These are phyloP conservation scores for Saccharomyces paradoxus DNA, from an alignment of 805 yeast species.

Conservation along the genomic window DNA sequence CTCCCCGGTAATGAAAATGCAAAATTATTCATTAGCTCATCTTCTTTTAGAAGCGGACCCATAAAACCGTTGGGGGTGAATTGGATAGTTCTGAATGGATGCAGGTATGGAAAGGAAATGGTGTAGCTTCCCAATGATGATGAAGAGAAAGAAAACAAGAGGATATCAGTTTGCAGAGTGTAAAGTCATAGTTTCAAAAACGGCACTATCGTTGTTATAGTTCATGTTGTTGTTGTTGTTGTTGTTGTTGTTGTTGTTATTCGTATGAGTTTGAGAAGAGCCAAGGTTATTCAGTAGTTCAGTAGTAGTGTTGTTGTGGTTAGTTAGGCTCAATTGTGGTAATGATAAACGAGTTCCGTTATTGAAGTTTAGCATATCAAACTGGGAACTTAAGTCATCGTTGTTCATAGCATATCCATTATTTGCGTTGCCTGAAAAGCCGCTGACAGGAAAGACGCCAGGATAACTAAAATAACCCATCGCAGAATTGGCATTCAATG, in stretches of 20 bases:
- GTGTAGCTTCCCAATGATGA: not conserved
- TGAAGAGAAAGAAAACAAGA: not conserved
- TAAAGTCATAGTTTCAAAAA: not conserved
- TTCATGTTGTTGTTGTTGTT: not conserved
- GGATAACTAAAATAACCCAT: slow-evolving; percentile 24
- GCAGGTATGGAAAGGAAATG: not conserved
- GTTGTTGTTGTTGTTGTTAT: not conserved
- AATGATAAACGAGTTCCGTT: slow-evolving; percentile 26
- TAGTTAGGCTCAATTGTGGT: slow-evolving; percentile 26
- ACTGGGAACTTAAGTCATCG: slow-evolving; percentile 24
- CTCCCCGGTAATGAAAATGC: not conserved
- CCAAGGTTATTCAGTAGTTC: not conserved
- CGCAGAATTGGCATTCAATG: not conserved
- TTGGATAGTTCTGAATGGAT: not conserved
- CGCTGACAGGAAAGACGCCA: slow-evolving; percentile 24
- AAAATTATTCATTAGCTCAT: not conserved
- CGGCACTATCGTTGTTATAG: not conserved
- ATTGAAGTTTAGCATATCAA: slow-evolving; percentile 23
- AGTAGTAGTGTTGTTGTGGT: slow-evolving; percentile 11
- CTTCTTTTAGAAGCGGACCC: not conserved
- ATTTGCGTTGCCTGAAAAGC: not conserved
- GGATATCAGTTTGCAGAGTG: not conserved
- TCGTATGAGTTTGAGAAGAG: not conserved
- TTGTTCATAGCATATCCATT: slow-evolving; percentile 11
- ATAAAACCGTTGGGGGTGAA: not conserved